Base-by-base conservation (phyloP, 257 asterid genomes). In the Apocynum venetum region DNA sequence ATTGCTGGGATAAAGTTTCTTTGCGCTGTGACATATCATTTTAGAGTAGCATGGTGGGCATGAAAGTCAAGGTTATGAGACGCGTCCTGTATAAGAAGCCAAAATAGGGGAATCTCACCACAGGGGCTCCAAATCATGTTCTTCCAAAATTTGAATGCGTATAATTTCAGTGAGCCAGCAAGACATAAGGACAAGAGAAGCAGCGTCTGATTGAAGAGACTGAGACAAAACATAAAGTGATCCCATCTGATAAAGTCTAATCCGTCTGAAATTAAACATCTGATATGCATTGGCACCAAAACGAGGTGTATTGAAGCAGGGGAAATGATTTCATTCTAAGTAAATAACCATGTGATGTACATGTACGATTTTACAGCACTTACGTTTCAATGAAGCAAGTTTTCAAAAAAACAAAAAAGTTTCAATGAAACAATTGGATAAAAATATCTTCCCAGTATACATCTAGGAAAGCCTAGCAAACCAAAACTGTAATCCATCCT, bases 281-380 rank as follows among this genome's bases (percentile, higher is more conserved):
- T 25, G 31, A 25, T 35, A 71, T 43, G 56, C 64, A 74, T 59
- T 74, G 47, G 70, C 71, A 17, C 71, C 35, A 38, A 64, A 64
- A 17, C 61, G 7, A 49, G 49, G 2, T 46, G 49, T 8, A 46
- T 46, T 46, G 8, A 46, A 46, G 8, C 49, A 8, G 3, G 61
- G 14, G 55, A 31, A 44, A 44, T 1, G 56, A 72, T 49, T 72
- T 55, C 55, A 11, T 52, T 53, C 41, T 3, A 38, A 36, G 36
- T 4, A 31, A 10, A 40, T 1, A 25, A n/a, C 13, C 13, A 31
- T 14, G 47, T 73, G 53, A 11, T 17, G 17, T 11, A 57, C 10
- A 51, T 38, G 11, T 73, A 38, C 31, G 8, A 73, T 52, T 38
- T 19, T 17, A 55, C 40, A 31, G 14, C 10, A 11, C 12, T 6